Percentiles rank a stretch among this genome's conserved stretches.
Conservation (phyloP, 257 asterid genomes). For the Solanum pinnatisectum region DNA sequence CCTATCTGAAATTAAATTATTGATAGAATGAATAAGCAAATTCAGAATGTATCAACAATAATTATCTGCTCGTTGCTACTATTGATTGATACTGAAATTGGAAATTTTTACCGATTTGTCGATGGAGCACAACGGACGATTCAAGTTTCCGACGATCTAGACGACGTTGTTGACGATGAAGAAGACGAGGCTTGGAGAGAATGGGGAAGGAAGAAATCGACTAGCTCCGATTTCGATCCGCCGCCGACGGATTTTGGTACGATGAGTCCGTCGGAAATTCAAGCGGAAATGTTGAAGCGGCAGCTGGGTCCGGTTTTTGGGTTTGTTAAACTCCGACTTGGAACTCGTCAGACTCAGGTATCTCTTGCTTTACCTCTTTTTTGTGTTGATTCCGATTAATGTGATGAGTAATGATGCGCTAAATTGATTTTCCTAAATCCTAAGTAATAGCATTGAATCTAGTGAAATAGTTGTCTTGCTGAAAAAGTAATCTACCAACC, state of each 20-base stretch:
- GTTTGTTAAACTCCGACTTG: constrained; percentile 79
- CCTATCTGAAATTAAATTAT: background rate
- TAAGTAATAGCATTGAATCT: background rate
- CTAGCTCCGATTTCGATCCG: constrained; percentile 54
- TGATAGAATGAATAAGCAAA: background rate
- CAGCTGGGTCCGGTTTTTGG: constrained; percentile 82
- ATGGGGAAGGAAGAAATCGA: constrained; percentile 63
- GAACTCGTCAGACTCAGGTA: constrained; percentile 59
- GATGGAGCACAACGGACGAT: constrained; percentile 41
- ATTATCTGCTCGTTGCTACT: background rate
- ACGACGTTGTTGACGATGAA: constrained; percentile 86
- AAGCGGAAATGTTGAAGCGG: constrained; percentile 62
- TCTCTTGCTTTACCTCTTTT: background rate
- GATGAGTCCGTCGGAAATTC: constrained; percentile 44
- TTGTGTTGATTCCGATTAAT: background rate
- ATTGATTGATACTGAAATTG: constrained; percentile 21
- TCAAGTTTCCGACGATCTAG: constrained; percentile 77
- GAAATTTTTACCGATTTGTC: constrained; percentile 14
- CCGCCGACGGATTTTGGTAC: constrained; percentile 56
- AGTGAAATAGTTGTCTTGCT: background rate
- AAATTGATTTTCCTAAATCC: background rate
- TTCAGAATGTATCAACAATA: background rate
- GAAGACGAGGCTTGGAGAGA: constrained; percentile 85
- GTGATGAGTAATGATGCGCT: background rate
- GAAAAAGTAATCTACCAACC: background rate